Conservation (phyloP, 1,139 yeast species). For the Diutina neorugosa region DNA sequence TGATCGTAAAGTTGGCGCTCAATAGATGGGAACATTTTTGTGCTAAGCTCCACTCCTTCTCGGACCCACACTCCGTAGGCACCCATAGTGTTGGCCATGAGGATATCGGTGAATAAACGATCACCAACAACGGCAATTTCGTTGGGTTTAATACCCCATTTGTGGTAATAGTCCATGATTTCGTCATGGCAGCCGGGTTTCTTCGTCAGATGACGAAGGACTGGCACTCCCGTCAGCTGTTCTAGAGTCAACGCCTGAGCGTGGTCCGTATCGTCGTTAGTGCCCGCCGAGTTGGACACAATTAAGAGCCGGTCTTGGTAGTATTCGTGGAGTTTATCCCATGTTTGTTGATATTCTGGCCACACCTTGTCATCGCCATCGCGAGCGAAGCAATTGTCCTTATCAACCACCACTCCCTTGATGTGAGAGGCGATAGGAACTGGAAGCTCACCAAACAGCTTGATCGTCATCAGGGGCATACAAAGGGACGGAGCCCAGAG, state of each 20-base stretch:
- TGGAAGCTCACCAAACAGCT: slow-evolving; percentile 54
- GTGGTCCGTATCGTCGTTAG: slow-evolving; percentile 55
- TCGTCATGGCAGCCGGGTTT: slow-evolving; percentile 85
- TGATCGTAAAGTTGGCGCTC: slow-evolving; percentile 33
- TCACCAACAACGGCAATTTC: slow-evolving; percentile 87
- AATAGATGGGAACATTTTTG: slow-evolving; percentile 35
- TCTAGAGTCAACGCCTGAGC: slow-evolving; percentile 59
- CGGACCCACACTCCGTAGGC: slow-evolving; percentile 75
- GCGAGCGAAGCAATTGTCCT: slow-evolving; percentile 88
- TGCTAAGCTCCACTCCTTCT: slow-evolving; percentile 57
- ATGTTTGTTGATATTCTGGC: slow-evolving; percentile 55
- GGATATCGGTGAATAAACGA: slow-evolving; percentile 75
- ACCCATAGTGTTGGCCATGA: slow-evolving; percentile 94
- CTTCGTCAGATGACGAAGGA: slow-evolving; percentile 65
- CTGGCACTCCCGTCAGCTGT: slow-evolving; percentile 58
- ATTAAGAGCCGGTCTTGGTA: slow-evolving; percentile 59
- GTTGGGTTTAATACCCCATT: slow-evolving; percentile 36
- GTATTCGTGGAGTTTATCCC: slow-evolving; percentile 39
- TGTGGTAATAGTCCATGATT: slow-evolving; percentile 45
- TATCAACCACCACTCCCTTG: slow-evolving; percentile 78
- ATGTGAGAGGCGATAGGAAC: slow-evolving; percentile 39
- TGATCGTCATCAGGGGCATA: slow-evolving; percentile 51
- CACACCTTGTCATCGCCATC: slow-evolving; percentile 75
- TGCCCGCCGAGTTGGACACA: slow-evolving; percentile 92
- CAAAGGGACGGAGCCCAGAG: slow-evolving; percentile 55